These are phyloP conservation scores for Calycina marina DNA, from an alignment of 2,329 filamentous ascomycete genomes.

Conservation along the genomic window DNA sequence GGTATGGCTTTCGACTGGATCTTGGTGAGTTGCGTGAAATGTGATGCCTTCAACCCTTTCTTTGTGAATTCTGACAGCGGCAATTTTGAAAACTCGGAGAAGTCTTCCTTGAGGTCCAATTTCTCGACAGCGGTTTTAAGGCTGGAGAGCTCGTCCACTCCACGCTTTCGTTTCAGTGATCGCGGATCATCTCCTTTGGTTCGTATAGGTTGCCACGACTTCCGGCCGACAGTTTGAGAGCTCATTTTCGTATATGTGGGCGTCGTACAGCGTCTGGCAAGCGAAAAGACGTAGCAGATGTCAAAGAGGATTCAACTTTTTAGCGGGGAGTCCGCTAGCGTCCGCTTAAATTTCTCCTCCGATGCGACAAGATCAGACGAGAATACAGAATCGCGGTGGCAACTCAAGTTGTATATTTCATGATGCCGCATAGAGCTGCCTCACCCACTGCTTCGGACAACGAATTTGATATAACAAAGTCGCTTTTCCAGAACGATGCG, in stretches of 20 bases:
- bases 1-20: constrained; percentile 86
- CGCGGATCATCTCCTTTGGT: constrained; percentile 11
- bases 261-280: neutral
- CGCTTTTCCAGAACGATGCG: constrained; percentile 52
- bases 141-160: constrained; percentile 19
- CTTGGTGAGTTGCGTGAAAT: constrained; percentile 83
- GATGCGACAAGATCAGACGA: constrained; percentile 7
- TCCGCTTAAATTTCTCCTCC: neutral
- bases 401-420: constrained; percentile 1
- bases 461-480: constrained; percentile 78
- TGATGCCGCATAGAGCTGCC: constrained; percentile 56
- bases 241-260: constrained; percentile 13
- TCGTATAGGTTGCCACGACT: constrained; percentile 10
- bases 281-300: no score
- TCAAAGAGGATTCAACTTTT: no score
- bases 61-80: constrained; percentile 73
- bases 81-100: constrained; percentile 63
- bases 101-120: constrained; percentile 21
- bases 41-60: constrained; percentile 66
- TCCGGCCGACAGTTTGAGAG: constrained; percentile 12
- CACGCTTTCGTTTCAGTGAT: constrained; percentile 21
- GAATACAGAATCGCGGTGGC: neutral
- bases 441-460: constrained; percentile 81
- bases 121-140: constrained; percentile 19
- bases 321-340: neutral